A percentile compares a stretch with the other conserved stretches of the same genome.
Conservation (phyloP, 2,329 filamentous ascomycete species). For the Claviceps pazoutovae region DNA sequence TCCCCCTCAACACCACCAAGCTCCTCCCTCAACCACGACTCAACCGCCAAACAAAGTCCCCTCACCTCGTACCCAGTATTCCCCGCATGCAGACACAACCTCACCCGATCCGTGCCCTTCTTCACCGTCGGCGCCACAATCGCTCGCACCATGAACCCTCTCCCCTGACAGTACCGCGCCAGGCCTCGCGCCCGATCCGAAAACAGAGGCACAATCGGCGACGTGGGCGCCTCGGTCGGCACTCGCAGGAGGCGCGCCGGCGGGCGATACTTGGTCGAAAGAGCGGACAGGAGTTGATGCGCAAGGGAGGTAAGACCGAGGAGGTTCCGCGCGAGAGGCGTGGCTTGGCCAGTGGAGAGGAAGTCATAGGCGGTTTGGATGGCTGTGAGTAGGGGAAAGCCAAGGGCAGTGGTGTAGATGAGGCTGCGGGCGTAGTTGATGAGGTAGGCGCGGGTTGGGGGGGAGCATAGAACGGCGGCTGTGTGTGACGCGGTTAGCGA, state of each 20-base stretch:
- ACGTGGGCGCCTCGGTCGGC: constrained; percentile 26
- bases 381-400: constrained; percentile 43
- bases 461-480: constrained; percentile 47
- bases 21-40: constrained; percentile 27
- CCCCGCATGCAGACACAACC: constrained; percentile 54
- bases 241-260: constrained; percentile 20
- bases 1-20: not conserved
- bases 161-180: constrained; percentile 43
- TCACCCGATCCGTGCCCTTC: constrained; percentile 44
- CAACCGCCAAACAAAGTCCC: constrained; percentile 32
- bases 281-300: constrained; percentile 27
- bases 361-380: constrained; percentile 45
- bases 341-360: constrained; percentile 35
- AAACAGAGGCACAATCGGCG: constrained; percentile 51
- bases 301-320: constrained; percentile 25
- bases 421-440: constrained; percentile 64
- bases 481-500: not conserved
- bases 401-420: constrained; percentile 61
- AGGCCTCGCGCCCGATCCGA: constrained; percentile 43
- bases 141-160: constrained; percentile 46
- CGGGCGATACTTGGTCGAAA: constrained; percentile 15
- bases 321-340: constrained; percentile 18
- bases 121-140: constrained; percentile 59
- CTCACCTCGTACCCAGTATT: constrained; percentile 47
- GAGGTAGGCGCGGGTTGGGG: constrained; percentile 46